Conservation (phyloP, 108 stramenopile genomes). For the Poteriospumella lacustris region DNA sequence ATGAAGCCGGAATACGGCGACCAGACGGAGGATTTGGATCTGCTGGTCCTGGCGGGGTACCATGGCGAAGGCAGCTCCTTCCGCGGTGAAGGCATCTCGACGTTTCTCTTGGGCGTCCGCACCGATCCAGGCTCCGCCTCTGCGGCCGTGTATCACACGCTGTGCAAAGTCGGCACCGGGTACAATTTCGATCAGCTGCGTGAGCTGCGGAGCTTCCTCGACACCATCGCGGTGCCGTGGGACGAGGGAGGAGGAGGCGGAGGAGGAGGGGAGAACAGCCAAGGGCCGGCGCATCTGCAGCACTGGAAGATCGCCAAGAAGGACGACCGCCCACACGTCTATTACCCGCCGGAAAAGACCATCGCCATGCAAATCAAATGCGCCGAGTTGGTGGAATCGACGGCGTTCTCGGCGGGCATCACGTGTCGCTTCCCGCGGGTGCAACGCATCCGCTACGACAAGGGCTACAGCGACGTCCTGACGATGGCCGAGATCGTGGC, state of each 20-base stretch:
- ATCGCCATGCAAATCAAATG: slow-evolving; percentile 17
- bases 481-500: not conserved
- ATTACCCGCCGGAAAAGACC: slow-evolving; percentile 16
- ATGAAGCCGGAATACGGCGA: slow-evolving; percentile 52
- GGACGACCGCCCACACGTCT: slow-evolving; percentile 22
- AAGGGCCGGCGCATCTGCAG: not conserved
- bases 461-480: not conserved
- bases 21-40: slow-evolving; percentile 37
- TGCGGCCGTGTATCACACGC: not conserved
- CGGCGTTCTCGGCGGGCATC: not conserved
- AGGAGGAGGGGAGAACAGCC: not conserved
- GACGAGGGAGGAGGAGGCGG: too few species aligned
- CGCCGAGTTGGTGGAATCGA: slow-evolving; percentile 19
- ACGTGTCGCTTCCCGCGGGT: slow-evolving; percentile 35
- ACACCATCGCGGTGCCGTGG: not conserved
- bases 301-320: slow-evolving; percentile 25
- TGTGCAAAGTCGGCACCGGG: slow-evolving; percentile 21
- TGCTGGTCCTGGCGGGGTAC: slow-evolving; percentile 38
- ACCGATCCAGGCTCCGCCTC: not conserved
- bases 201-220: not conserved
- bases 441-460: slow-evolving; percentile 23
- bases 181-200: not conserved
- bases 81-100: slow-evolving; percentile 21
- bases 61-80: slow-evolving; percentile 31
- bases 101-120: slow-evolving; percentile 17